Conservation (phyloP, 441 rosid genomes). For the Melastoma candidum region DNA sequence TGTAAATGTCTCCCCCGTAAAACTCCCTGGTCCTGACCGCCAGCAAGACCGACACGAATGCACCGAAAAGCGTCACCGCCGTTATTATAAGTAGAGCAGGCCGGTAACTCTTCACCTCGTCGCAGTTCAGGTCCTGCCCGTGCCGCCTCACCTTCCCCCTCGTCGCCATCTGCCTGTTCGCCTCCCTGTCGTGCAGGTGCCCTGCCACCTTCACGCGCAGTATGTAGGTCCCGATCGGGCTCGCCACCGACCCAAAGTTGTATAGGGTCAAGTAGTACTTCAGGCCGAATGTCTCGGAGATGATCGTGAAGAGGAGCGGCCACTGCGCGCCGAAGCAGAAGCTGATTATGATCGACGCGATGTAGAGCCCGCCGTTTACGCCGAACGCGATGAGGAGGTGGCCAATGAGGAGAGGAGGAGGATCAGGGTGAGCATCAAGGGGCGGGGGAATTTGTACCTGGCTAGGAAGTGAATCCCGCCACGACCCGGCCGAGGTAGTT, state of each 20-base stretch:
- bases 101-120: constrained; percentile 50
- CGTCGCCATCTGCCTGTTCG: constrained; percentile 36
- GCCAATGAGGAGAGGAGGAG: constrained; percentile 12
- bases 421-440: constrained; percentile 15
- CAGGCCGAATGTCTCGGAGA: constrained; percentile 17
- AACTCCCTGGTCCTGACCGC: constrained; percentile 63
- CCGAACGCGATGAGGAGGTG: constrained; percentile 17
- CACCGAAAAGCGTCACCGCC: constrained; percentile 58
- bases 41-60: constrained; percentile 44
- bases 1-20: constrained; percentile 71
- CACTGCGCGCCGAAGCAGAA: constrained; percentile 20
- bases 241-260: constrained; percentile 17
- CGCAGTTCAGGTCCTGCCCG: constrained; percentile 40
- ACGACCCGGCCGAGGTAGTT: constrained; percentile 62
- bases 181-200: constrained; percentile 59
- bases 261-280: constrained; percentile 19
- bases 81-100: constrained; percentile 60
- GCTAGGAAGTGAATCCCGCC: constrained; percentile 44
- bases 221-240: constrained; percentile 15
- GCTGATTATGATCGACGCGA: constrained; percentile 14
- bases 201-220: constrained; percentile 45
- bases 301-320: constrained; percentile 18
- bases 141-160: constrained; percentile 14
- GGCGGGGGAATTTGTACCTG: constrained; percentile 16
- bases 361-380: constrained; percentile 39